Base-by-base conservation (phyloP, 2,329 filamentous ascomycete genomes). In the Alternaria brassicae region DNA sequence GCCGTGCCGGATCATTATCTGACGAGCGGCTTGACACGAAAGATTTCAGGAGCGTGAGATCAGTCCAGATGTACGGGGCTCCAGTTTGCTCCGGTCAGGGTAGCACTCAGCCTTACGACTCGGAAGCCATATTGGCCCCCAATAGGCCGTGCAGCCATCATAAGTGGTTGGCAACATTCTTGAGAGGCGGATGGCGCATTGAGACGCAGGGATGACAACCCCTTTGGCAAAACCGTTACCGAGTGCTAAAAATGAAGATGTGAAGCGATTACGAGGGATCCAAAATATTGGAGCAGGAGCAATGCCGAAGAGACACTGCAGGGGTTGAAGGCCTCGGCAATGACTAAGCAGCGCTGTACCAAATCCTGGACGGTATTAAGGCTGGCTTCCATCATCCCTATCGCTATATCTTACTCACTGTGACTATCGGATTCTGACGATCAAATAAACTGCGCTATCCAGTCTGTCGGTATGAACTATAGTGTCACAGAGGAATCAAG, bases 1-100 rank as follows among this genome's bases (percentile, higher is more conserved):
- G 59, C 57, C 42, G 53, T 60, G 42, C 36, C 47, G 44, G 42
- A 59, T 62, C 39, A 51, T 50, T 23, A 23, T 56, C 34, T 36
- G 28, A 37, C 36, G n/a, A 27, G 42, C 53, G 44, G 54, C 37
- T 25, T 28, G 40, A 42, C 15, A 39, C 25, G 34, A 47, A 19
- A 30, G 15, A 23, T 42, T 9, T 52, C 42, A 45, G 8, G n/a
- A 39, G n/a, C 8, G n/a, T 39, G 36, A 39, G n/a, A 39, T 39
- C n/a, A 19, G n/a, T 39, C n/a, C 36, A 10, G 8, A 19, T 19
- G n/a, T n/a, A 39, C 9, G 17, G 57, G 48, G 40, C 41, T 55
- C 44, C 55, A 60, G 54, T 44, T 62, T 47, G 47, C 37, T 50
- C 17, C 12, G 39, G 15, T 19, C n/a, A 9, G 23, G 30, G 12